Evolutionary conservation across 768 basidiomycete species (phyloP), one percentile per base, ranked within the genome.

Genomic region (Mycena capillaripes): DNA sequence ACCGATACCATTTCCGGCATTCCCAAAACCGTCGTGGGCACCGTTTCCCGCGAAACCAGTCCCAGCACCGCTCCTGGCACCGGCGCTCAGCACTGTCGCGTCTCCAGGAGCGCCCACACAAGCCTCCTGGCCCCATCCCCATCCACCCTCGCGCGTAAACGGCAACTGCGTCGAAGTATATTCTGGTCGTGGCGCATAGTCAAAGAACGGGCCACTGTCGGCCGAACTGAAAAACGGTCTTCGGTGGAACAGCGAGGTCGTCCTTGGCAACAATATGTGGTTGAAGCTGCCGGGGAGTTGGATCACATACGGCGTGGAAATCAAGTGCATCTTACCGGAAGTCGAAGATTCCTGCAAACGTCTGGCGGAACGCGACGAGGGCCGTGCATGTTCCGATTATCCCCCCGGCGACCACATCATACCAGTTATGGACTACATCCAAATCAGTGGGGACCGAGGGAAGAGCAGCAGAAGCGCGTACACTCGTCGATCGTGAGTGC

Each of bases 401-500:
- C 1, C 81, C 88, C 32, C 90, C 90, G 19, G 83, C 89, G 4
- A 89, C 50, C 68, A 88, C 85, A 77, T 91, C 91, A 77, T 89
- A 89, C 87, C 87, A 89, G 77, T 90, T 86, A 77, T 90, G 89
- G 76, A 80, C 84, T 86, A 69, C 4, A 29, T n/a, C n/a, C n/a
- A n/a, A n/a, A n/a, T n/a, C n/a, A n/a, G n/a, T n/a, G n/a, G n/a
- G n/a, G n/a, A n/a, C n/a, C 30, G 71, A 12, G 36, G 42, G n/a
- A 5, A 38, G 5, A 58, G 7, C 57, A 69, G 32, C n/a, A 29
- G 7, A 16, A 36, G 23, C 27, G 50, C 86, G 61, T 74, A 84
- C 85, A 86, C 81, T 89, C 84, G 77, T 91, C 90, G 44, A 90
- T 88, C 3, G 88, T 90, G 70, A 90, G 77, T 11, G 87, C 85